Evolutionary conservation across 176 grass and related monocot species (phyloP), one percentile per base, ranked within the genome.

Genomic region (Lolium perenne): DNA sequence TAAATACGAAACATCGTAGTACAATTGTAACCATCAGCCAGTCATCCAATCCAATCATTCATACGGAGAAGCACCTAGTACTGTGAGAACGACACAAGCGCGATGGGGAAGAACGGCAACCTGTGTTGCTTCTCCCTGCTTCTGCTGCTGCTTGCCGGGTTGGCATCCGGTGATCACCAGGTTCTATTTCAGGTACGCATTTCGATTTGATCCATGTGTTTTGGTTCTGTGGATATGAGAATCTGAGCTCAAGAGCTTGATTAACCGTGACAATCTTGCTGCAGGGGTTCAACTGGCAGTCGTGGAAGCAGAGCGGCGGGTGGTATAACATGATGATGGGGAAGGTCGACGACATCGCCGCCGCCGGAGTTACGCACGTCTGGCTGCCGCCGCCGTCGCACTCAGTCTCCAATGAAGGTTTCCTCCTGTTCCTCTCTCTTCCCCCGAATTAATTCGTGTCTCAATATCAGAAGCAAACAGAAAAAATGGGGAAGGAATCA

Each of bases 251-350:
- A 5, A 3, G 20, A 21, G 13, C 48, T 76, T 55, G 1, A 22
- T 18, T 10, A 20, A 69, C 35, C 2, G 7, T 67, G 58, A 22
- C n/a, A 5, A 23, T 7, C 49, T 14, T 23, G 48, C 0, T 53
- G 66, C 83, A 97, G 92, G 95, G 88, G 1, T 97, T 97, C 86
- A 97, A 94, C 50, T 53, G 50, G 50, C 13, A 53, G 50, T 53
- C 50, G 14, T 53, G 50, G 50, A 53, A 53, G 50, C 64, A 67
- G 29, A 67, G 64, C 64, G 64, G 29, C 29, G 64, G 94, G 1
- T 94, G 86, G 88, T 97, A 97, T 73, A 94, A 89, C 84, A 82
- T 71, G 43, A 43, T 97, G 38, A 92, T 78, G 80, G 67, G 83
- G 50, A 16, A 53, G 50, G 50, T 53, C 50, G 50, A 53, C 14